Percentiles rank a stretch among this genome's conserved stretches.
These are phyloP conservation scores for Coffea eugenioides DNA, from an alignment of 257 asterid species.

Conservation along the genomic window DNA sequence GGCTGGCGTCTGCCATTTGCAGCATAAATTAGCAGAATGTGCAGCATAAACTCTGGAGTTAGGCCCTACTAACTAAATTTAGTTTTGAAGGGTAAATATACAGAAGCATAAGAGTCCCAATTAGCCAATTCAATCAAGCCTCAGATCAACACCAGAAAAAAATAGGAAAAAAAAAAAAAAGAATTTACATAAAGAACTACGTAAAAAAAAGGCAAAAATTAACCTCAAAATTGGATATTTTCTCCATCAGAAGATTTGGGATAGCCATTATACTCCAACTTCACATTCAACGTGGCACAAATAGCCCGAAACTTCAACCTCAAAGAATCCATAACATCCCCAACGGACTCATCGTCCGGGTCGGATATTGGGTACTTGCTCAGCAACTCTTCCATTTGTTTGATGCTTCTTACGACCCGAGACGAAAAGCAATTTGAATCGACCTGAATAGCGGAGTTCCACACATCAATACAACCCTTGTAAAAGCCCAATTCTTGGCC, in stretches of 20 bases:
- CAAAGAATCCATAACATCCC: slow-evolving; percentile 47
- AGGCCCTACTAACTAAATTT: neutral
- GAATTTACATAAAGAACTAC: no score
- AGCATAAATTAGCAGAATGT: neutral
- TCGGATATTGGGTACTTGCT: slow-evolving; percentile 47
- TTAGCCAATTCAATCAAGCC: no score
- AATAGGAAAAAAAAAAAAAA: no score
- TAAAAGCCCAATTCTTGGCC: slow-evolving; percentile 64
- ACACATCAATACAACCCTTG: slow-evolving; percentile 52
- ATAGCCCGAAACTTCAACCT: slow-evolving; percentile 51
- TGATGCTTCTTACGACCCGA: slow-evolving; percentile 40
- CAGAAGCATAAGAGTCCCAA: no score
- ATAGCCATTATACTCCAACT: slow-evolving; percentile 32
- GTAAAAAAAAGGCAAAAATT: neutral
- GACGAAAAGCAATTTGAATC: slow-evolving; percentile 43
- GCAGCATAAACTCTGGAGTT: neutral
- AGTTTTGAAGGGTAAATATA: neutral
- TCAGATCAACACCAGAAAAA: no score
- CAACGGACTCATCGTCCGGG: slow-evolving; percentile 53
- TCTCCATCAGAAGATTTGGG: neutral
- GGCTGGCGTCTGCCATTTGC: neutral
- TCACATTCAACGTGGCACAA: slow-evolving; percentile 46
- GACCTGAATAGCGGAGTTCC: slow-evolving; percentile 43
- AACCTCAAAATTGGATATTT: neutral
- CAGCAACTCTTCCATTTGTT: slow-evolving; percentile 57